Conservation (phyloP, 2,329 filamentous ascomycete species). For the Penicillium rolfsii region DNA sequence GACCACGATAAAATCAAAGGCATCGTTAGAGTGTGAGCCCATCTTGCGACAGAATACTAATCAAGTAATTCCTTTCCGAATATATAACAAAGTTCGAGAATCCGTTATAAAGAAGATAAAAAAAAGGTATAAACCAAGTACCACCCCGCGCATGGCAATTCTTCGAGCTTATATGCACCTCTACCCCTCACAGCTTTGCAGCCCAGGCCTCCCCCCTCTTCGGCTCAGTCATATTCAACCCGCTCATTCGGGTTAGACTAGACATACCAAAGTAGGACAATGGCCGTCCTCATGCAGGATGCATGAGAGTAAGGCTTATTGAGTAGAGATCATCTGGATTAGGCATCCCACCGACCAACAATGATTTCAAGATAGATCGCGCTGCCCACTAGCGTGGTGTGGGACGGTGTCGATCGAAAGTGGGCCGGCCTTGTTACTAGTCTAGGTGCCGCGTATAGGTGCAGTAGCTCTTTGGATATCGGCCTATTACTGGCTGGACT, state of each 20-base stretch:
- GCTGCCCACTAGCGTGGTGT: neutral
- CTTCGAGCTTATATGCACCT: neutral
- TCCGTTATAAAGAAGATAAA: neutral
- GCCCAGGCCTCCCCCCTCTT: neutral
- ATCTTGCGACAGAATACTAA: neutral
- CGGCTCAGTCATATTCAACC: neutral
- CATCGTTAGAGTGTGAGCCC: conserved; percentile 15
- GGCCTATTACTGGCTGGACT: neutral
- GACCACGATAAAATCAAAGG: conserved; percentile 28
- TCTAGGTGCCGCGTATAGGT: neutral
- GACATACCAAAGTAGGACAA: neutral
- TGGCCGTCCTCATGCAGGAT: neutral
- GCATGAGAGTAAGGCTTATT: neutral
- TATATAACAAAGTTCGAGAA: neutral
- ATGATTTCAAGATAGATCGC: neutral
- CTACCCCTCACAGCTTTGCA: neutral
- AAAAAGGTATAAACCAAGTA: neutral
- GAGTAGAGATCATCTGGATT: neutral
- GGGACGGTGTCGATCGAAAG: neutral
- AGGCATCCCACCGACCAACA: neutral
- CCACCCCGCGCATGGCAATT: neutral
- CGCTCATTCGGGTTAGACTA: too few relatives aligned
- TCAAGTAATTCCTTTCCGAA: too few relatives aligned
- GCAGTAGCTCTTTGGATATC: neutral
- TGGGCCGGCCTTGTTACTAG: neutral